Evolutionary conservation across 768 basidiomycete genomes (phyloP).

Genomic region (Pholiota microspora): DNA sequence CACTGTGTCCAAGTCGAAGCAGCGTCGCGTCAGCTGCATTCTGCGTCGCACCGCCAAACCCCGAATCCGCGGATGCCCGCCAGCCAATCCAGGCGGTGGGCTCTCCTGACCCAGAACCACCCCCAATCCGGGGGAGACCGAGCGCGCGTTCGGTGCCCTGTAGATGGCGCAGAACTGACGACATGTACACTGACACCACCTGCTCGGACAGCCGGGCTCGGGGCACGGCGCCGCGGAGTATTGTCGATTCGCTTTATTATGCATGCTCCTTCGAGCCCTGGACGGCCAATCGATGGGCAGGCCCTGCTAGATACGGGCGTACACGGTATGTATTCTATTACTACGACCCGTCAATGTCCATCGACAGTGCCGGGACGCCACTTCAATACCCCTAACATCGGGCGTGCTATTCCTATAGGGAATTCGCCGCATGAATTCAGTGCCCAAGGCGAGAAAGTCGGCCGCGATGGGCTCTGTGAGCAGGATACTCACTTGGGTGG

Average conservation of each 20-base stretch:
- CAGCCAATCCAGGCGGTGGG: background rate
- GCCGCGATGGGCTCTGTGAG: too few relatives aligned
- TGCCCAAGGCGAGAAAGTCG: too few relatives aligned
- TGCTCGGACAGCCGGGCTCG: too few relatives aligned
- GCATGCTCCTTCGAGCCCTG: too few relatives aligned
- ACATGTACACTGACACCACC: slow-evolving; percentile 1
- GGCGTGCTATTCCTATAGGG: background rate
- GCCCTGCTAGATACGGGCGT: background rate
- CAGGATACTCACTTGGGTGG: too few relatives aligned
- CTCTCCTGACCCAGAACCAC: background rate
- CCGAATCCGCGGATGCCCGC: background rate
- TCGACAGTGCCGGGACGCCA: background rate
- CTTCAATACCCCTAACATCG: background rate
- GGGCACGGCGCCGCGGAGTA: background rate
- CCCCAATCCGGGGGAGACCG: slow-evolving; percentile 17
- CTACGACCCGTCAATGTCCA: too few relatives aligned
- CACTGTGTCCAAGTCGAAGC: too few relatives aligned
- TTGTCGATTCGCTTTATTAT: background rate
- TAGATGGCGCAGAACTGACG: slow-evolving; percentile 7
- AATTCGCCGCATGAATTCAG: too few relatives aligned
- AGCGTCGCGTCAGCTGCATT: too few relatives aligned
- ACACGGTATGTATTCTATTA: too few relatives aligned
- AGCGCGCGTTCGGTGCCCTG: slow-evolving; percentile 1
- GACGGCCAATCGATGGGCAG: background rate
- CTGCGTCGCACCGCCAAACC: too few relatives aligned